Conservation (phyloP, 2,329 filamentous ascomycete genomes). For the Coleophoma cylindrospora region DNA sequence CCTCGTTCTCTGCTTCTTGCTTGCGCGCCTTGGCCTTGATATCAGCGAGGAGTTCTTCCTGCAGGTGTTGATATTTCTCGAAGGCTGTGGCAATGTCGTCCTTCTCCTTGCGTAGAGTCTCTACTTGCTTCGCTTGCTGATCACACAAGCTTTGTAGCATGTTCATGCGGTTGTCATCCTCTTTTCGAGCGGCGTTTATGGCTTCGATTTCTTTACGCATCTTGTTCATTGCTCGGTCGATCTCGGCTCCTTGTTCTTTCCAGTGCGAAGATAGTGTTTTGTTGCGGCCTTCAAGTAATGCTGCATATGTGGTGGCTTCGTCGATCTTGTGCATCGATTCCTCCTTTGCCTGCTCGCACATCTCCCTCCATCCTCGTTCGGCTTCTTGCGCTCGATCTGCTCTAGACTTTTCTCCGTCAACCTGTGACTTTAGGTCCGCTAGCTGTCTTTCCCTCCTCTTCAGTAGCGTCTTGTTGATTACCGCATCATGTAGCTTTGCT, state of each 20-base stretch:
- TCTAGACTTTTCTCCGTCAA: constrained; percentile 60
- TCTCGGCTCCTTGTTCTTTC: constrained; percentile 60
- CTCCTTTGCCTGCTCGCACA: constrained; percentile 56
- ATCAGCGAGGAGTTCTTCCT: constrained; percentile 53
- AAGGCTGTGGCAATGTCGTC: constrained; percentile 55
- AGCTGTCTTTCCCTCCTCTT: constrained; percentile 71
- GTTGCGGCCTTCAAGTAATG: constrained; percentile 66
- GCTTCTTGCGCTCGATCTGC: constrained; percentile 53
- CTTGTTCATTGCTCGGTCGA: constrained; percentile 46
- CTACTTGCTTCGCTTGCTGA: constrained; percentile 66
- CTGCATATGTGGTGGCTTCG: constrained; percentile 57
- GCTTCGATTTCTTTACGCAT: constrained; percentile 39
- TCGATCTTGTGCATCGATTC: constrained; percentile 61
- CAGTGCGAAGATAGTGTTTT: constrained; percentile 62
- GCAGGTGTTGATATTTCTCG: constrained; percentile 58
- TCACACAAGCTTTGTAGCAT: constrained; percentile 65
- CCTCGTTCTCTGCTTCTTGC: constrained; percentile 57
- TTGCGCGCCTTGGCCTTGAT: constrained; percentile 53
- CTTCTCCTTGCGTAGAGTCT: constrained; percentile 55
- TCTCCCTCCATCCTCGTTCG: constrained; percentile 56
- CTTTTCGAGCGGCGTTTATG: background rate
- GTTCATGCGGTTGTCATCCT: constrained; percentile 57
- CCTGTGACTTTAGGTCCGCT: constrained; percentile 57
- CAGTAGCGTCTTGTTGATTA: constrained; percentile 66
- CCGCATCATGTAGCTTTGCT: constrained; percentile 62